Conservation (phyloP, 768 basidiomycete species). For the Lentinula detonsa region DNA sequence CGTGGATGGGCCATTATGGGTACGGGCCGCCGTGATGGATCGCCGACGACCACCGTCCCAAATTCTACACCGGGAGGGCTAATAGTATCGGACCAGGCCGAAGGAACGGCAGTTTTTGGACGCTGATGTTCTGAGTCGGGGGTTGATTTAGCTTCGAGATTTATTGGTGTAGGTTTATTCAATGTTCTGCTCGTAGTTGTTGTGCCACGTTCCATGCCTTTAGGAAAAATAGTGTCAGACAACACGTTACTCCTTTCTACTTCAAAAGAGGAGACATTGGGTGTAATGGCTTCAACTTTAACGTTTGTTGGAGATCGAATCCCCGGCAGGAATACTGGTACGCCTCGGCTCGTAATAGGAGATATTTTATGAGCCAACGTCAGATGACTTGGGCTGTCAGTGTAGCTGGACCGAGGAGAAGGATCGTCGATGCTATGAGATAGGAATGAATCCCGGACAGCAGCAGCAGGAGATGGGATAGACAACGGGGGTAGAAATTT, state of each 20-base stretch:
- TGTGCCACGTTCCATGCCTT: background rate
- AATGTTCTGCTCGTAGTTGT: background rate
- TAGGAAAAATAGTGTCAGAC: too few species aligned
- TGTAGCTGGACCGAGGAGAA: background rate
- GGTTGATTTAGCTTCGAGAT: background rate
- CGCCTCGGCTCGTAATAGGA: conserved; percentile 28
- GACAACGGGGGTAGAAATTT: background rate
- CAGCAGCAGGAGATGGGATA: background rate
- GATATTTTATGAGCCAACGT: conserved; percentile 31
- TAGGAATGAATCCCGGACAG: background rate
- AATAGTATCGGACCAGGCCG: background rate
- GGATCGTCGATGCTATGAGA: conserved; percentile 30
- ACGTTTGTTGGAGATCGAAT: background rate
- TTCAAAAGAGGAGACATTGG: background rate
- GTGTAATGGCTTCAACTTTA: background rate
- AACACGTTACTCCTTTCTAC: background rate
- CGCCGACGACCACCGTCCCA: background rate
- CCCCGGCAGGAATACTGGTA: conserved; percentile 25
- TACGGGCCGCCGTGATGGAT: background rate
- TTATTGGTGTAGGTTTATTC: background rate
- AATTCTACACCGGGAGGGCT: background rate
- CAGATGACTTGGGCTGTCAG: conserved; percentile 25
- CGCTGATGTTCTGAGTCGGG: background rate
- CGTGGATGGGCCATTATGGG: background rate
- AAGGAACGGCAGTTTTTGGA: background rate